These are phyloP conservation scores for Dendrothele bispora DNA, from an alignment of 768 basidiomycete genomes.

Conservation along the genomic window DNA sequence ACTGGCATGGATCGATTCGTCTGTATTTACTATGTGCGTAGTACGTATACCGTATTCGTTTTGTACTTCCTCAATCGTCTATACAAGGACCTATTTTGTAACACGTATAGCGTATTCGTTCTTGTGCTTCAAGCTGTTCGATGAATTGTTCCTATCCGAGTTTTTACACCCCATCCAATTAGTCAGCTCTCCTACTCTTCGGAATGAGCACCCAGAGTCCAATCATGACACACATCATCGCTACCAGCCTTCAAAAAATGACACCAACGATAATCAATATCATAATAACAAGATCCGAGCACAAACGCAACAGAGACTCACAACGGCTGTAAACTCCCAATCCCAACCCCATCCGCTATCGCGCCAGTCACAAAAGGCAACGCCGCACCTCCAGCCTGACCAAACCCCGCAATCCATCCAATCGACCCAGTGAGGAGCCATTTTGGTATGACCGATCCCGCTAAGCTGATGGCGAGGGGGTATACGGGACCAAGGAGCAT, in stretches of 20 bases:
- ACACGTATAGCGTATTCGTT: too few species aligned
- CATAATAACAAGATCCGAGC: not conserved
- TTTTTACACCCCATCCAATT: too few species aligned
- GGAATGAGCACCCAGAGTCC: slow-evolving; percentile 44
- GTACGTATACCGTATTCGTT: too few species aligned
- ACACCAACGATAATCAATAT: not conserved
- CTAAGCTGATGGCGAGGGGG: slow-evolving; percentile 53
- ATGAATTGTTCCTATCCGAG: too few species aligned
- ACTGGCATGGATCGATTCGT: too few species aligned
- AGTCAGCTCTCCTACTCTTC: slow-evolving; percentile 3
- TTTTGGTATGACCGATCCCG: slow-evolving; percentile 25
- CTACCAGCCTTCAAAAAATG: slow-evolving; percentile 23
- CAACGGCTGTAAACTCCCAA: slow-evolving; percentile 47
- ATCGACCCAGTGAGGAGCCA: slow-evolving; percentile 43
- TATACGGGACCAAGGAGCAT: slow-evolving; percentile 41
- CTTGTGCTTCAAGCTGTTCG: too few species aligned
- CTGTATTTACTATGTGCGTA: too few species aligned
- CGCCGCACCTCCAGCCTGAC: slow-evolving; percentile 70
- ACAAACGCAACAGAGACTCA: slow-evolving; percentile 23
- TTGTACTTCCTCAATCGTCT: too few species aligned
- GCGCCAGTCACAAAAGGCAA: slow-evolving; percentile 77
- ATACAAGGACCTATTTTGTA: too few species aligned
- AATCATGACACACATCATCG: slow-evolving; percentile 44
- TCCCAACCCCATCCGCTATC: slow-evolving; percentile 60
- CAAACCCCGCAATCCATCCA: slow-evolving; percentile 68